Conservation (phyloP, 352 stramenopile species). For the Thalassiosira exigua region DNA sequence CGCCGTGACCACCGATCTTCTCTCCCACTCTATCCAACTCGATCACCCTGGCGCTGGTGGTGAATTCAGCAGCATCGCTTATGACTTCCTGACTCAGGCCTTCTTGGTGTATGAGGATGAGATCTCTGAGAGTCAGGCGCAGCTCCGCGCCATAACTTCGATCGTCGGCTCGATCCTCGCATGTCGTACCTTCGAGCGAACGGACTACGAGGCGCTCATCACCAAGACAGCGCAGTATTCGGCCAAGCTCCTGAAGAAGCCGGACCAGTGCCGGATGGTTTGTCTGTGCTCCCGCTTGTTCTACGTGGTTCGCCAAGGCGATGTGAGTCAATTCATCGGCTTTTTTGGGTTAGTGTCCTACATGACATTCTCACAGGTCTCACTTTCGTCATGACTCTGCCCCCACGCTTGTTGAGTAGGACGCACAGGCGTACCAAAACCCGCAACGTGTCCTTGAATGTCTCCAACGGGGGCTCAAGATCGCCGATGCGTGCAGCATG, state of each 20-base stretch:
- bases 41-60: slow-evolving; percentile 26
- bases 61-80: slow-evolving; percentile 91
- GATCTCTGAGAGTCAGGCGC: slow-evolving; percentile 90
- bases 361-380: too few species aligned
- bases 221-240: slow-evolving; percentile 96
- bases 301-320: slow-evolving; percentile 80
- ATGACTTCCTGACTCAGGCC: slow-evolving; percentile 95
- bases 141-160: slow-evolving; percentile 89
- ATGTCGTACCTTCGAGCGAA: slow-evolving; percentile 86
- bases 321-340: too few species aligned
- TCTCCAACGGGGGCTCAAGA: slow-evolving; percentile 94
- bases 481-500: slow-evolving; percentile 90
- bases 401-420: too few species aligned
- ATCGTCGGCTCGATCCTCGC: slow-evolving; percentile 91
- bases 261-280: slow-evolving; percentile 95
- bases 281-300: slow-evolving; percentile 95
- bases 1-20: slow-evolving; percentile 89
- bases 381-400: slow-evolving; percentile 17
- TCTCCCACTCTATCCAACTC: slow-evolving; percentile 25
- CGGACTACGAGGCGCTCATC: slow-evolving; percentile 95
- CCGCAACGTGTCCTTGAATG: slow-evolving; percentile 95
- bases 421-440: slow-evolving; percentile 86
- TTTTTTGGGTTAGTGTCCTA: too few species aligned
- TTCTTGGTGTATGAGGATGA: slow-evolving; percentile 98
- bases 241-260: slow-evolving; percentile 95